Evolutionary conservation across 148 eudicot genomes (phyloP), one percentile per base, ranked within the genome.

Genomic region (Camellia lanceoleosa): DNA sequence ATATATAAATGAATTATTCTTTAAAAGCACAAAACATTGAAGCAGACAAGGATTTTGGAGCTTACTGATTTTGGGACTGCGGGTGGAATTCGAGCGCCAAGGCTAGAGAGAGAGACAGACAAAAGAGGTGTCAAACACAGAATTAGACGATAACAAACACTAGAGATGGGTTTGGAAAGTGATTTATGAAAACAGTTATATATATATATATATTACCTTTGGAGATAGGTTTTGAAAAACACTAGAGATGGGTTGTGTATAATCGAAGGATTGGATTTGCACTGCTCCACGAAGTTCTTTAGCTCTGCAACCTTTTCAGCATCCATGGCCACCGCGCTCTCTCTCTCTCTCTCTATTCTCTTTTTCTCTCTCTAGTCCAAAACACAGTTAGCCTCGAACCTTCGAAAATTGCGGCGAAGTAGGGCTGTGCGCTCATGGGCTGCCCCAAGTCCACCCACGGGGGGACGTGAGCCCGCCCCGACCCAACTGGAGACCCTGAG

Each of bases 191-290:
- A 30, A 38, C 49, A 75, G 60, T 38, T 6, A 76, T 51, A 42
- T 23, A 41, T 76, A 38, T 20, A 23, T 3, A 1, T n/a, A n/a
- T n/a, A n/a, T 2, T 81, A 85, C 93, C 91, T 88, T 67, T 80
- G 80, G 54, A 90, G 73, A 82, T 80, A 90, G 68, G 54, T 79
- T 44, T 84, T 87, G 87, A 90, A 87, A 68, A 90, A 90, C 8
- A 81, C 67, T 42, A 90, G 87, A 41, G 89, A 87, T 11, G 91
- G 91, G 47, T 78, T 56, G 74, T 83, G 80, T 38, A 90, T 79
- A n/a, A 88, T 80, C 42, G 93, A 85, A 67, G 90, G 91, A 68
- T 90, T 69, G 7, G 87, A 81, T 79, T 88, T 83, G 79, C 86
- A 88, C 68, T 67, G 73, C 49, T 90, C 85, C 54, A 88, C 80